These are phyloP conservation scores for Ceriops decandra DNA, from an alignment of 345 rosid genomes.

Conservation along the genomic window DNA sequence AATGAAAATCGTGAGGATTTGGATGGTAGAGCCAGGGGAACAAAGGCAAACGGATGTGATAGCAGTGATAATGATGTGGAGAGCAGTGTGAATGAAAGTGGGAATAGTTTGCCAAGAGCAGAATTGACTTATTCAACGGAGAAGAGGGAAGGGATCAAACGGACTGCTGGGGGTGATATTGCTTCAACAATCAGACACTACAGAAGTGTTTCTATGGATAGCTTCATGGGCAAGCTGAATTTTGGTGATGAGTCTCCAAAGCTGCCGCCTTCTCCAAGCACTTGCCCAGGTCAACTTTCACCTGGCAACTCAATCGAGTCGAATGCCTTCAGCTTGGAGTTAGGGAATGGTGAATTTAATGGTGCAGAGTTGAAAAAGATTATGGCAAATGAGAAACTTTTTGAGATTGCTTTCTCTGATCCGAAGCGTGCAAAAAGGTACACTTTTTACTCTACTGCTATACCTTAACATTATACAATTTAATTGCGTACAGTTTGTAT, in stretches of 20 bases:
- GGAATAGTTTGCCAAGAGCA: constrained; percentile 32
- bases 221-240: constrained; percentile 78
- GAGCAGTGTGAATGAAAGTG: constrained; percentile 74
- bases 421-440: constrained; percentile 95
- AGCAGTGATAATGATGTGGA: constrained; percentile 94
- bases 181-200: constrained; percentile 68
- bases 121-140: constrained; percentile 44
- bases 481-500: neutral
- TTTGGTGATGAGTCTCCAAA: constrained; percentile 73
- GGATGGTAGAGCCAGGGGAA: constrained; percentile 90
- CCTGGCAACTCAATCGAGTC: constrained; percentile 65
- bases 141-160: constrained; percentile 73
- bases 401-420: constrained; percentile 82
- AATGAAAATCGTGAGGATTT: constrained; percentile 73
- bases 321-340: constrained; percentile 73
- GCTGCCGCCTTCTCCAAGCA: constrained; percentile 75
- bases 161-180: constrained; percentile 73
- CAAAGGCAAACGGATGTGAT: constrained; percentile 75
- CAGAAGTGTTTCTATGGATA: constrained; percentile 93
- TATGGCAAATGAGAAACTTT: constrained; percentile 89
- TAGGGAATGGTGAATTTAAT: constrained; percentile 85
- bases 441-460: neutral
- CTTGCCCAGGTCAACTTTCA: constrained; percentile 61
- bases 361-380: constrained; percentile 84
- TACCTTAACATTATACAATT: neutral